phyloP scores from a whole-genome alignment of 2,329 filamentous ascomycete genomes.

The Xylaria hypoxylon region DNA sequence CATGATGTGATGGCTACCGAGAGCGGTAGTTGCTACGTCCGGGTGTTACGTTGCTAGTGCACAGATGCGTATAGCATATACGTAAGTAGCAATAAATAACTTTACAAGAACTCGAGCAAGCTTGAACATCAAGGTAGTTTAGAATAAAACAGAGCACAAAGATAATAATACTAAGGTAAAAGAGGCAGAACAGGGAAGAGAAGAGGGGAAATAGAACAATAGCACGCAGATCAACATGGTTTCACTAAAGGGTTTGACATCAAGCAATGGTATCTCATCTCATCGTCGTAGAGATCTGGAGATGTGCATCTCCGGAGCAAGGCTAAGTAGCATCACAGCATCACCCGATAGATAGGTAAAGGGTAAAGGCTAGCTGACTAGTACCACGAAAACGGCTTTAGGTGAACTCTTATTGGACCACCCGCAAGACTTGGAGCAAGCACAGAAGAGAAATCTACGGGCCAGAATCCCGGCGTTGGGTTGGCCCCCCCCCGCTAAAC shows the following conservation, averaged over 20 bases:
- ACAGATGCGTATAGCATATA: not conserved
- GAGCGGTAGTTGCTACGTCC: constrained; percentile 33
- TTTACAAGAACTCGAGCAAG: not conserved
- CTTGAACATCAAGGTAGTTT: not conserved
- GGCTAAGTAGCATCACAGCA: constrained; percentile 7
- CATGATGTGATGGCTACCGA: constrained; percentile 56
- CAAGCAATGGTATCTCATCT: constrained; percentile 8
- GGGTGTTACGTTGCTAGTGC: constrained; percentile 2
- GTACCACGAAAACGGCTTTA: constrained; percentile 9
- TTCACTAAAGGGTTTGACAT: constrained; percentile 16
- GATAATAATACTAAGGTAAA: constrained; percentile 11
- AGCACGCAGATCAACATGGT: constrained; percentile 23
- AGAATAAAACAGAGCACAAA: constrained; percentile 2
- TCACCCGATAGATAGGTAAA: constrained; percentile 37
- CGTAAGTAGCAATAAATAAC: not conserved
- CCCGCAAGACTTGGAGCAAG: constrained; percentile 5
- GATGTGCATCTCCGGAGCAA: constrained; percentile 47
- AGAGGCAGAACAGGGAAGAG: constrained; percentile 18
- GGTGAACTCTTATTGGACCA: constrained; percentile 20
- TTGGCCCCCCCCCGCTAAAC: constrained; percentile 9
- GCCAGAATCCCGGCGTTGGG: not conserved
- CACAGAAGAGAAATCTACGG: not conserved
- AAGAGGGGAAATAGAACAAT: not conserved
- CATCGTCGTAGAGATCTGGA: constrained; percentile 35
- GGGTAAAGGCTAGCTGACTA: not conserved